phyloP scores from a whole-genome alignment of 441 rosid species.

The Jatropha multifida region DNA sequence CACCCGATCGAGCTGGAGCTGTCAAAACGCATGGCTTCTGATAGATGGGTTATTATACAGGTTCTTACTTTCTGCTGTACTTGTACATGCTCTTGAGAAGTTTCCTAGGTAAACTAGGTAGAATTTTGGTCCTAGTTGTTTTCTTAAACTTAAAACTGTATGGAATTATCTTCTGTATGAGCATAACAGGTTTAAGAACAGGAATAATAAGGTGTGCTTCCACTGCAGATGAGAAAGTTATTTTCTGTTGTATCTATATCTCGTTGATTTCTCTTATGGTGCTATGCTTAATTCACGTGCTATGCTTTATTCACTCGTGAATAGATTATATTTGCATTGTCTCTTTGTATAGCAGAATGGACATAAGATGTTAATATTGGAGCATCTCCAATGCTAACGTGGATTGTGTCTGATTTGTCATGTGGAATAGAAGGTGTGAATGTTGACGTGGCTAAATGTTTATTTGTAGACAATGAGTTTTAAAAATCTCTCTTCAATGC shows the following conservation, averaged over 20 bases:
- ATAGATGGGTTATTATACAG: constrained; percentile 17
- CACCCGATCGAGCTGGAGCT: constrained; percentile 13
- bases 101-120: constrained; percentile 22
- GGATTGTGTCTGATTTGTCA: too few species aligned
- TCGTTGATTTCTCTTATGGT: not conserved
- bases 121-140: constrained; percentile 18
- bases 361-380: not conserved
- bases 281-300: not conserved
- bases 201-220: constrained; percentile 22
- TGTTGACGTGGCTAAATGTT: too few species aligned
- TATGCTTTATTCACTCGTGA: not conserved
- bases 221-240: constrained; percentile 10
- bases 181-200: constrained; percentile 10
- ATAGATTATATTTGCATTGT: not conserved
- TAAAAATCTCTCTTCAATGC: too few species aligned
- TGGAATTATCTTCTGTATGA: constrained; percentile 6
- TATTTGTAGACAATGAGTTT: too few species aligned
- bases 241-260: constrained; percentile 11
- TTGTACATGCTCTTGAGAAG: constrained; percentile 25
- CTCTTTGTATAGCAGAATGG: not conserved
- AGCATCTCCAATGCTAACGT: too few species aligned
- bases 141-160: constrained; percentile 7
- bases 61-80: constrained; percentile 12
- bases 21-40: not conserved
- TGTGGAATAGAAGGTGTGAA: too few species aligned